Conservation (phyloP, 768 basidiomycete genomes). For the Leccinum obscurum region DNA sequence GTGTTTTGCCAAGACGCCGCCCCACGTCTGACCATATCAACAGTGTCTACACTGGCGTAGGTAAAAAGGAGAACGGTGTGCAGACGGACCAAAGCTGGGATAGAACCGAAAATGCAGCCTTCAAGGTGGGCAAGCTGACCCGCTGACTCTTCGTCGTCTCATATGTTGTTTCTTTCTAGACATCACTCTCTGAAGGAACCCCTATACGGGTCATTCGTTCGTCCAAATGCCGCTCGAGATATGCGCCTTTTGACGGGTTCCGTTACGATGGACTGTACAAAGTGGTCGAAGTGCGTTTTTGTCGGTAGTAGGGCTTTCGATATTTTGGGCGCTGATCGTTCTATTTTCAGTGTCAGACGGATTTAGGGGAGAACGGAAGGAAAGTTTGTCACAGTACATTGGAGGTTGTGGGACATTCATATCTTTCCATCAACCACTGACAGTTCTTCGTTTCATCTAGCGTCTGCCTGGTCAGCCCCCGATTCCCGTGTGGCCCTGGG, state of each 20-base stretch:
- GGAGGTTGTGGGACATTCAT: constrained; percentile 15
- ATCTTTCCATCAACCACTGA: neutral
- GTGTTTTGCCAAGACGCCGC: neutral
- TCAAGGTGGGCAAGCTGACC: constrained; percentile 15
- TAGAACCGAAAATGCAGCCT: constrained; percentile 5
- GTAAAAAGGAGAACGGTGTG: constrained; percentile 16
- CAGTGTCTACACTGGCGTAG: constrained; percentile 31
- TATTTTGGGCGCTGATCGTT: neutral
- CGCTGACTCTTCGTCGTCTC: neutral
- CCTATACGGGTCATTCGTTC: constrained; percentile 31
- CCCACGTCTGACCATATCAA: neutral
- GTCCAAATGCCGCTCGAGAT: constrained; percentile 18
- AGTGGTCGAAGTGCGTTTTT: constrained; percentile 18
- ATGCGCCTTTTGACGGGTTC: constrained; percentile 25
- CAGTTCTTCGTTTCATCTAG: constrained; percentile 7
- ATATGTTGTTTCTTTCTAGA: constrained; percentile 11
- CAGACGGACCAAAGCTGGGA: constrained; percentile 28
- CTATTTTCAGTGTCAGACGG: constrained; percentile 22
- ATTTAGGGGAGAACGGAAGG: constrained; percentile 7
- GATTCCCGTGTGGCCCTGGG: constrained; percentile 11
- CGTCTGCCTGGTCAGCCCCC: constrained; percentile 28
- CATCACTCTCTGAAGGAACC: constrained; percentile 8
- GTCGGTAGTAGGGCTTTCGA: neutral
- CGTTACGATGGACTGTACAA: constrained; percentile 35
- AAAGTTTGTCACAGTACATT: constrained; percentile 27